Base-by-base conservation (phyloP, 768 basidiomycete species). In the Rhizopogon rudus region DNA sequence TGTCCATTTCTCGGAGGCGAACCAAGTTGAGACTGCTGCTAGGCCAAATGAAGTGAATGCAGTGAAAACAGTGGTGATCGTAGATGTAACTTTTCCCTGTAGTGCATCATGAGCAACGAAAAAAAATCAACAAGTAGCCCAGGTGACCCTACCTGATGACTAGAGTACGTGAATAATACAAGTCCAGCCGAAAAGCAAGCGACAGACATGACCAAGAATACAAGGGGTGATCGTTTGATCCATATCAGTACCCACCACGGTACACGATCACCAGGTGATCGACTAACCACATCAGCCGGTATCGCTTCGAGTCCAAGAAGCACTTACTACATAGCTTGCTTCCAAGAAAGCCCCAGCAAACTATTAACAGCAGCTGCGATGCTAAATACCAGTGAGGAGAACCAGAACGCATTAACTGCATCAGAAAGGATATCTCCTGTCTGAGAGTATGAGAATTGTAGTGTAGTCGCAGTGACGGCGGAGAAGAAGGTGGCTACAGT, bases 221-320 rank as follows among this genome's bases (percentile, higher is more conserved):
- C 83, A 43, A 90, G 75, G n/a, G 87, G 87, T 1, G 86, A 86
- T 20, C 86, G 75, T 64, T 88, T 88, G 70, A 88, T 88, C 87
- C 87, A 90, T 60, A 87, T 88, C 54, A 88, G 71, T 43, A 88
- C 86, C 86, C 87, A 88, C 87, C 87, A 88, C 1, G 87, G 87
- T 42, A 88, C 86, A 52, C 84, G 82, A 67, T 88, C 81, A 8
- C 84, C 82, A 17, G 87, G 87, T 39, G 86, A 87, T 52, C 87
- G 87, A 65, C 87, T 88, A 50, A 48, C 9, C 40, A n/a, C n/a
- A 53, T 58, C 9, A 60, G 37, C 50, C 12, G 29, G n/a, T 41
- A 20, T 13, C 5, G 14, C 45, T 4, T 33, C 1, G 28, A 43
- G 37, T 52, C 46, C 40, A 8, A 10, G 43, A 55, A n/a, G 28